These are phyloP conservation scores for Arabidopsis thaliana DNA, from an alignment of 345 rosid species.

Conservation along the genomic window TAIR10.1 NC_003074.8:16019501-16020000, in stretches of 20 bases:
- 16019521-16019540: slow-evolving; percentile 59
- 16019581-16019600: slow-evolving; percentile 51
- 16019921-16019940: too few species aligned
- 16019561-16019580: slow-evolving; percentile 51
- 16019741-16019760: slow-evolving; percentile 72
- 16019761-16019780: slow-evolving; percentile 49
- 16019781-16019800: slow-evolving; percentile 55
- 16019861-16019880: neutral
- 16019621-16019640: slow-evolving; percentile 61
- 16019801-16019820: slow-evolving; percentile 57
- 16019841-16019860: slow-evolving; percentile 92
- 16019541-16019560: slow-evolving; percentile 52
- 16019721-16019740: slow-evolving; percentile 53
- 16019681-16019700: slow-evolving; percentile 54
- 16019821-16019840: slow-evolving; percentile 49
- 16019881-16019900: too few species aligned
- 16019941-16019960: too few species aligned
- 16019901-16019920: too few species aligned
- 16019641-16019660: slow-evolving; percentile 41
- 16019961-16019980: too few species aligned
- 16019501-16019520: slow-evolving; percentile 57
- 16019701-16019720: slow-evolving; percentile 60
- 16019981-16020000: too few species aligned
- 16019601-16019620: slow-evolving; percentile 67
- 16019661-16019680: slow-evolving; percentile 44